These are phyloP conservation scores for Hsuehochloa calcarea DNA, from an alignment of 176 grass and related monocot species.

Conservation along the genomic window DNA sequence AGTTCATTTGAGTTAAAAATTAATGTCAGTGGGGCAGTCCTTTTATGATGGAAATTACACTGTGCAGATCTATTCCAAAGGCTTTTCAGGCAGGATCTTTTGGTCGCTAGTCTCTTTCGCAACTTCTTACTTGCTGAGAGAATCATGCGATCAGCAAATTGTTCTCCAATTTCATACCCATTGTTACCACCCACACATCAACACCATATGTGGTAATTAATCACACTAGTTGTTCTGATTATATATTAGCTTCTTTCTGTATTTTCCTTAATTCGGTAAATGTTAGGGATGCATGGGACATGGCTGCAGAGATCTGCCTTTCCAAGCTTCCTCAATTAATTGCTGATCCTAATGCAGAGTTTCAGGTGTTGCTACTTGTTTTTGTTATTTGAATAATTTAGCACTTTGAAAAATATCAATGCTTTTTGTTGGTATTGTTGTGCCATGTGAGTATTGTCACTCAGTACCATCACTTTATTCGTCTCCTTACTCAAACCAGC, in stretches of 20 bases:
- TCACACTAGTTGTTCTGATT: constrained; percentile 5
- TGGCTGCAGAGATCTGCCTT: constrained; percentile 98
- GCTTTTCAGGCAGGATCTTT: constrained; percentile 93
- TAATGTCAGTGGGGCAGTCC: not conserved
- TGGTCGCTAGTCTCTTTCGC: constrained; percentile 97
- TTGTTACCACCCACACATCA: constrained; percentile 85
- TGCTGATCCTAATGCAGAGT: constrained; percentile 72
- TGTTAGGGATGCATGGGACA: constrained; percentile 98
- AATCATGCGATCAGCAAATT: constrained; percentile 96
- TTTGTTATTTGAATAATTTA: constrained; percentile 16
- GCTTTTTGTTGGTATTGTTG: constrained; percentile 21
- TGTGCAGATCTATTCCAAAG: constrained; percentile 92
- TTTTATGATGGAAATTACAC: constrained; percentile 45
- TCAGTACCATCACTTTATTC: constrained; percentile 26
- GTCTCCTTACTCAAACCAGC: constrained; percentile 49
- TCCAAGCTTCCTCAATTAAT: constrained; percentile 89
- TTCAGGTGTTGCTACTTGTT: constrained; percentile 62
- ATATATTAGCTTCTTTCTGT: constrained; percentile 3
- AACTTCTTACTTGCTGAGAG: constrained; percentile 98
- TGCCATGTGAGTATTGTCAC: constrained; percentile 26
- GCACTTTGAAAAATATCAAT: constrained; percentile 1
- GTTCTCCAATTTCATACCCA: constrained; percentile 86
- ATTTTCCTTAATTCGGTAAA: constrained; percentile 25
- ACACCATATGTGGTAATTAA: constrained; percentile 96
- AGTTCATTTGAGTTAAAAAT: not conserved